Evolutionary conservation across 225 moss, liverwort and hornwort genomes (phyloP).

Genomic region (Bryum argenteum): DNA sequence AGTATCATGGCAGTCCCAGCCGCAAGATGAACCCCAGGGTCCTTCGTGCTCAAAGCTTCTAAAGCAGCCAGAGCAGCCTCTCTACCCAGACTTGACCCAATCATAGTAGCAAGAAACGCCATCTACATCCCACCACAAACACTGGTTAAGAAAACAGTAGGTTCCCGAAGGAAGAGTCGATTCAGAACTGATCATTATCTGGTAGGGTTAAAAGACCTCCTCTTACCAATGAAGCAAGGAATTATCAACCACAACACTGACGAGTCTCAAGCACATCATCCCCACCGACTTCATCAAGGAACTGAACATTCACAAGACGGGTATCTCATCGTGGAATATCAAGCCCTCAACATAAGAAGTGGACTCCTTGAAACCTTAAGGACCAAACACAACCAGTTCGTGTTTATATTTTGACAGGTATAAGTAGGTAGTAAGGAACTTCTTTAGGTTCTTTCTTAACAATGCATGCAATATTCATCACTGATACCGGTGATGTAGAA

Average conservation of each 20-base stretch:
- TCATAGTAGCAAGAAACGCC: conserved; percentile 91
- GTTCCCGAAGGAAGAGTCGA: conserved; percentile 5
- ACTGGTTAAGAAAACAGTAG: conserved; percentile 20
- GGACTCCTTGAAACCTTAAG: not conserved
- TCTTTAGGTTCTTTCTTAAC: not conserved
- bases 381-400: not conserved
- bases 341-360: not conserved
- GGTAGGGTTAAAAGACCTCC: conserved; percentile 15
- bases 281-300: conserved; percentile 25
- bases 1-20: conserved; percentile 76
- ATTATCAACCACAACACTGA: conserved; percentile 26
- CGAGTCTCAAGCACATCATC: conserved; percentile 31
- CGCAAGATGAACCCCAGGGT: conserved; percentile 80
- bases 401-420: not conserved
- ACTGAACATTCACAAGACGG: conserved; percentile 17
- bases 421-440: not conserved
- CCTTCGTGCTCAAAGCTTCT: conserved; percentile 69
- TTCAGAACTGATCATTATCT: conserved; percentile 19
- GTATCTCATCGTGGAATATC: conserved; percentile 1
- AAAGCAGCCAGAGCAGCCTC: conserved; percentile 86
- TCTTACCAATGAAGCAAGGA: conserved; percentile 30
- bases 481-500: not conserved
- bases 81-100: conserved; percentile 80
- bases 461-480: not conserved
- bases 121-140: conserved; percentile 57